phyloP scores from a whole-genome alignment of 441 rosid genomes.

The Cnidoscolus chayamansa region DNA sequence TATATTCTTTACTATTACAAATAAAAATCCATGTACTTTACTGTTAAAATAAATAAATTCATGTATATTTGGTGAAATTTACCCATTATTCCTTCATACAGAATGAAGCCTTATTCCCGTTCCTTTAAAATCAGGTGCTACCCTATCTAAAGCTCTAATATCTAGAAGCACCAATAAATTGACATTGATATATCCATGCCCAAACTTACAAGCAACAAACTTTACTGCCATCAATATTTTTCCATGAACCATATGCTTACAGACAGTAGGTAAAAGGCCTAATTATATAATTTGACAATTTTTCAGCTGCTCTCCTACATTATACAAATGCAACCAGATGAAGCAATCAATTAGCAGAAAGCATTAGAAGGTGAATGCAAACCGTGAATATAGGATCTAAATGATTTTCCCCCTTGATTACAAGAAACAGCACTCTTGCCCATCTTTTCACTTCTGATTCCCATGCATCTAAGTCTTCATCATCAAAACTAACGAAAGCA shows the following conservation, averaged over 20 bases:
- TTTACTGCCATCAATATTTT: background rate
- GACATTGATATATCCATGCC: background rate
- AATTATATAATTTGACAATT: background rate
- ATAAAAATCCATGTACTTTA: too few species aligned
- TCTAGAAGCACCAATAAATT: background rate
- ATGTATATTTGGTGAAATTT: too few species aligned
- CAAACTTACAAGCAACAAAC: background rate
- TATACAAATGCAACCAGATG: slow-evolving; percentile 6
- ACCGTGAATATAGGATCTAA: slow-evolving; percentile 59
- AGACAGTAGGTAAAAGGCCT: background rate
- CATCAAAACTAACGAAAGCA: slow-evolving; percentile 49
- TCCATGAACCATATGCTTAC: slow-evolving; percentile 1
- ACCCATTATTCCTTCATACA: background rate
- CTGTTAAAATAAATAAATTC: too few species aligned
- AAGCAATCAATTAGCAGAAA: slow-evolving; percentile 16
- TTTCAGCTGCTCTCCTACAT: background rate
- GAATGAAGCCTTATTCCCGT: background rate
- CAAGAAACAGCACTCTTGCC: slow-evolving; percentile 71
- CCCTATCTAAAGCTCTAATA: background rate
- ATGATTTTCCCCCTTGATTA: slow-evolving; percentile 46
- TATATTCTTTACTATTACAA: too few species aligned
- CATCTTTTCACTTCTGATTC: slow-evolving; percentile 83
- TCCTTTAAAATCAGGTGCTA: background rate
- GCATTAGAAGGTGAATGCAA: slow-evolving; percentile 28
- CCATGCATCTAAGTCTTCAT: slow-evolving; percentile 92